Conservation (phyloP, 2,329 filamentous ascomycete species). For the Tolypocladium inflatum region DNA sequence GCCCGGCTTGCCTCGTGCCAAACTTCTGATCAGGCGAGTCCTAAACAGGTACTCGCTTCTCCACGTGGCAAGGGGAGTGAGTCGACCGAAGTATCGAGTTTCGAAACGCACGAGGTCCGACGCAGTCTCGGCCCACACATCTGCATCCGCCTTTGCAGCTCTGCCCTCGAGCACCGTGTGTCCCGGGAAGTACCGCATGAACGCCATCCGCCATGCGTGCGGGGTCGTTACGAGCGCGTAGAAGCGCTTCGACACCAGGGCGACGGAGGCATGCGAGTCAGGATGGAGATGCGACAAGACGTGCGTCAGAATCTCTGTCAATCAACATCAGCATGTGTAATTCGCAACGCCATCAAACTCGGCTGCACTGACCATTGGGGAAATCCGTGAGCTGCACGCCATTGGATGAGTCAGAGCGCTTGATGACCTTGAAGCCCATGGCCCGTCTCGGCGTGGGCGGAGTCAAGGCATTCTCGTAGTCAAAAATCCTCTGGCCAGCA, state of each 20-base stretch:
- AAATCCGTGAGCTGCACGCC: slow-evolving; percentile 46
- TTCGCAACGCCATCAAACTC: not conserved
- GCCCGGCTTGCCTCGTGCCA: slow-evolving; percentile 72
- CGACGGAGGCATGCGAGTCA: slow-evolving; percentile 70
- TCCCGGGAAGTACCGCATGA: slow-evolving; percentile 82
- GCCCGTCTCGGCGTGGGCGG: slow-evolving; percentile 35
- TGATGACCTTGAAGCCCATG: slow-evolving; percentile 46
- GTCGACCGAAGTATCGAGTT: slow-evolving; percentile 68
- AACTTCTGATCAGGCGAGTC: slow-evolving; percentile 71
- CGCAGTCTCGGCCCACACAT: slow-evolving; percentile 33
- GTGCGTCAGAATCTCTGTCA: slow-evolving; percentile 79
- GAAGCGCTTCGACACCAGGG: slow-evolving; percentile 81
- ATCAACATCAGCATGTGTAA: not conserved
- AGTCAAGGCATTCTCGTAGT: slow-evolving; percentile 51
- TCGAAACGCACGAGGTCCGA: slow-evolving; percentile 56
- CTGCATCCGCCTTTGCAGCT: slow-evolving; percentile 21
- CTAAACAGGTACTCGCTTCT: slow-evolving; percentile 89
- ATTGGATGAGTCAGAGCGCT: slow-evolving; percentile 30
- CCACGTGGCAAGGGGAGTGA: slow-evolving; percentile 85
- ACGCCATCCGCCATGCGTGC: slow-evolving; percentile 89
- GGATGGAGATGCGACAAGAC: slow-evolving; percentile 84
- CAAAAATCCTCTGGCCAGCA: slow-evolving; percentile 45
- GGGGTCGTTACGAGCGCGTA: slow-evolving; percentile 80
- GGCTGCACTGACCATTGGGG: slow-evolving; percentile 63
- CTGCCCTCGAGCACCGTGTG: slow-evolving; percentile 34